Evolutionary conservation across 306 rosid genomes (phyloP), one percentile per base, ranked within the genome.

Genomic region (Cercis canadensis): DNA sequence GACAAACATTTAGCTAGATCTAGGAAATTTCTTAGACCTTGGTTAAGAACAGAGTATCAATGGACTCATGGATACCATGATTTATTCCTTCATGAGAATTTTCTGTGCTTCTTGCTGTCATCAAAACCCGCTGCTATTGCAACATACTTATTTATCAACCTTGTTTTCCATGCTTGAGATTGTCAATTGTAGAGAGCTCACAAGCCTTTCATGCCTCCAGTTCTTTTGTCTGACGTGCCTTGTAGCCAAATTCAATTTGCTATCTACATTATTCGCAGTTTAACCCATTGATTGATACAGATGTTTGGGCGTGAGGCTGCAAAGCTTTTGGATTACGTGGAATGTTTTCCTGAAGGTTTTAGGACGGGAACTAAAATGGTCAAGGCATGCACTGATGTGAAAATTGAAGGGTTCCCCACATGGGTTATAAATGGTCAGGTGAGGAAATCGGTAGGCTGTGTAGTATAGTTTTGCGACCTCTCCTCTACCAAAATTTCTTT

Each of bases 351-450:
- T 2, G 83, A 73, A 16, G 99, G 99, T 60, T 91, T 52, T 72
- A 89, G 73, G 46, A 78, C 80, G 43, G 97, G 97, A 80, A 89
- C 87, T 47, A 80, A 62, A 75, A 89, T 94, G 85, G 82, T 52
- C 16, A 87, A 84, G 76, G 84, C 85, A 62, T 94, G 99, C 65
- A 2, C 78, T 69, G 95, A 81, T 4, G 90, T 77, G 61, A 73
- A 78, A 72, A 78, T 94, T 57, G 96, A 89, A 75, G 99, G 99
- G 78, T 94, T 94, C 61, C 99, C 99, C 8, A 84, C 89, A 0
- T 89, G 99, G 97, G 74, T 81, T 74, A 91, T 91, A 13, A 89
- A 89, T 53, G 97, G 92, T 15, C 75, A 89, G 96, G 99, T 91
- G 76, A 70, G 79, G n/a, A 74, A 69, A 45, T 47, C 49, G 57